Percentiles rank a stretch among this genome's conserved stretches.
These are phyloP conservation scores for Aspergillus brunneoviolaceus DNA, from an alignment of 2,329 filamentous ascomycete species.

Conservation along the genomic window DNA sequence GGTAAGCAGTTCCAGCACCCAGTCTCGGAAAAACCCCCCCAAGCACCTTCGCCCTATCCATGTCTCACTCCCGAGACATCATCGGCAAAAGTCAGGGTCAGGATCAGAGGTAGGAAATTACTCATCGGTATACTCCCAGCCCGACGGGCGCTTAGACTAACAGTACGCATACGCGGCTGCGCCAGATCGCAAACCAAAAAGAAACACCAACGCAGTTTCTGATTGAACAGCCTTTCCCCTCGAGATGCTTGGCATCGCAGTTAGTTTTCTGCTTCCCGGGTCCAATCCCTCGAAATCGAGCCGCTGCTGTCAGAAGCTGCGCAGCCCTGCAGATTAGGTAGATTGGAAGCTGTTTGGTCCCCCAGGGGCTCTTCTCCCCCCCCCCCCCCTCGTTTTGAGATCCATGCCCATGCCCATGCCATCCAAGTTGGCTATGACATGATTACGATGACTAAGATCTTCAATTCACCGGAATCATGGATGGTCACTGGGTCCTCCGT, in stretches of 20 bases:
- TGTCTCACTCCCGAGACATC: neutral
- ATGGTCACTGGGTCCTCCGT: too few species aligned
- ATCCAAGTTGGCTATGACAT: too few species aligned
- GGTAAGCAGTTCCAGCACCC: too few species aligned
- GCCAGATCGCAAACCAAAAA: neutral
- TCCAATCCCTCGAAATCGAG: neutral
- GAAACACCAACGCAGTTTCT: neutral
- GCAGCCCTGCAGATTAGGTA: neutral
- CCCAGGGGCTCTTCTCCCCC: too few species aligned
- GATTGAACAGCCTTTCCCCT: neutral
- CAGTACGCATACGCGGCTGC: neutral
- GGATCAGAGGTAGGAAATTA: neutral
- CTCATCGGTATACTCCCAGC: neutral
- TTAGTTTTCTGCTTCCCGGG: neutral
- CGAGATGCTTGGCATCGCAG: neutral
- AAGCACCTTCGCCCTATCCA: neutral
- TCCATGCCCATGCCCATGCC: too few species aligned
- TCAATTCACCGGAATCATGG: too few species aligned
- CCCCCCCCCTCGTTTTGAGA: too few species aligned
- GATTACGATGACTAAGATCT: too few species aligned
- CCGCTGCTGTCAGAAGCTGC: conserved; percentile 6
- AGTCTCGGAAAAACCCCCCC: too few species aligned
- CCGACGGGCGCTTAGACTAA: neutral
- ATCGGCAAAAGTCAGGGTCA: neutral
- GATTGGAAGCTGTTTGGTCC: too few species aligned